These are phyloP conservation scores for Eutypa lata DNA, from an alignment of 2,329 filamentous ascomycete species.

Conservation along the genomic window DNA sequence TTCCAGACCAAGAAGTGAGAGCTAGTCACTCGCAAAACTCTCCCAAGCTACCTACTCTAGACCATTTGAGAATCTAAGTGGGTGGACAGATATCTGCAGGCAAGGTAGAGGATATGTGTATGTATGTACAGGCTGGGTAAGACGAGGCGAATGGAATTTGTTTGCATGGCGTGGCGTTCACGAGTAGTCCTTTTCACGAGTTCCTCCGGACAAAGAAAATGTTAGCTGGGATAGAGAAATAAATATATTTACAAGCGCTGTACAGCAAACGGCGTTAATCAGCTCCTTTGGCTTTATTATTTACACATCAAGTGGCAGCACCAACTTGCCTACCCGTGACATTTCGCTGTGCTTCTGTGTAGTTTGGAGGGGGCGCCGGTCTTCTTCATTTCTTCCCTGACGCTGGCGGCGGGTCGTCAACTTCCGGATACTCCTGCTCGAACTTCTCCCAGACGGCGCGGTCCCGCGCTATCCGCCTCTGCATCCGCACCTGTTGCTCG, in stretches of 20 bases:
- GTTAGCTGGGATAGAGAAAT: slow-evolving; percentile 5
- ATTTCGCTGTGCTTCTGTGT: neutral
- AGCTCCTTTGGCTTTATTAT: neutral
- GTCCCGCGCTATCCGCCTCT: slow-evolving; percentile 61
- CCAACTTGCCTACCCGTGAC: too few species aligned
- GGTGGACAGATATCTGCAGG: neutral
- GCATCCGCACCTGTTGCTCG: slow-evolving; percentile 62
- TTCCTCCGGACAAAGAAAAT: neutral
- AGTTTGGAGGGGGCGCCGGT: neutral
- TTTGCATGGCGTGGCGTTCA: slow-evolving; percentile 30
- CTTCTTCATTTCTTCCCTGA: slow-evolving; percentile 15
- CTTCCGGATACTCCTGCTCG: slow-evolving; percentile 56
- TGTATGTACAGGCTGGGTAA: neutral
- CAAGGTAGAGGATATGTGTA: too few species aligned
- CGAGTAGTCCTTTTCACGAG: slow-evolving; percentile 17
- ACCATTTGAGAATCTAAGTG: too few species aligned
- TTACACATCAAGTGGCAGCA: neutral
- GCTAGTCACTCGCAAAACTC: neutral
- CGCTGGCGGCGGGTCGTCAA: slow-evolving; percentile 32
- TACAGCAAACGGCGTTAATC: neutral
- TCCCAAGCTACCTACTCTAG: neutral
- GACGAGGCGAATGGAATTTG: slow-evolving; percentile 5
- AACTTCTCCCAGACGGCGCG: slow-evolving; percentile 67
- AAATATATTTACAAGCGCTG: slow-evolving; percentile 13
- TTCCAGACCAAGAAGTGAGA: slow-evolving; percentile 51